phyloP scores from a whole-genome alignment of 192 early-diverging fungal genomes.

The Entophlyctis helioformis region DNA sequence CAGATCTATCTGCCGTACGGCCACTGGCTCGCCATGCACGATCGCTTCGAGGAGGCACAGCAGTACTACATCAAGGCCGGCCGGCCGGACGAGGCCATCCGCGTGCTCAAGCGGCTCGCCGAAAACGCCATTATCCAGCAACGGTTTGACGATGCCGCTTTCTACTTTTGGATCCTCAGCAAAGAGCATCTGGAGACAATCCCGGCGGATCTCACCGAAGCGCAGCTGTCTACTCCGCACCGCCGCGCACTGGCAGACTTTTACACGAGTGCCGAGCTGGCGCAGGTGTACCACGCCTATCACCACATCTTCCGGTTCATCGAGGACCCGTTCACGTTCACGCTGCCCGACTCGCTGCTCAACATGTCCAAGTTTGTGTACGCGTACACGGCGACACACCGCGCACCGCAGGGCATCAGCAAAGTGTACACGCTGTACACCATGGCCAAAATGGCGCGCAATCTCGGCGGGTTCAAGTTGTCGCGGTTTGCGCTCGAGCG shows the following conservation, averaged over 20 bases:
- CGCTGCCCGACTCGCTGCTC: conserved; percentile 30
- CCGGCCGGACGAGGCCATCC: conserved; percentile 33
- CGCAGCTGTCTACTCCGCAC: conserved; percentile 15
- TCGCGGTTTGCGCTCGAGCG: conserved; percentile 30
- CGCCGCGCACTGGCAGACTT: conserved; percentile 11
- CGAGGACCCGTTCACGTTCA: conserved; percentile 46
- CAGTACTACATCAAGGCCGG: conserved; percentile 42
- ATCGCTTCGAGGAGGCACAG: conserved; percentile 42
- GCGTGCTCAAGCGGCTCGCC: conserved; percentile 31
- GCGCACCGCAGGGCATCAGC: conserved; percentile 31
- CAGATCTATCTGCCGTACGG: conserved; percentile 42
- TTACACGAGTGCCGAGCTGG: conserved; percentile 12
- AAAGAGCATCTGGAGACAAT: conserved; percentile 28
- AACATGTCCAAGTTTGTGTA: conserved; percentile 32
- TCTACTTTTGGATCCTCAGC: conserved; percentile 33
- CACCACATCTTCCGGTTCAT: conserved; percentile 32
- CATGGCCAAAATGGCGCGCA: conserved; percentile 32
- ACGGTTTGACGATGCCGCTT: conserved; percentile 38
- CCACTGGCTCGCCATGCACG: conserved; percentile 39
- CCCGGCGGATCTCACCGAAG: conserved; percentile 7
- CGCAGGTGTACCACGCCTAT: conserved; percentile 46
- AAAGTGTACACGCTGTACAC: conserved; percentile 29
- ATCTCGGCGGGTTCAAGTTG: conserved; percentile 30
- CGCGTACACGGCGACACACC: background rate
- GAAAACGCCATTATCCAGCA: conserved; percentile 35